These are phyloP conservation scores for Tephrocybe sp. DNA, from an alignment of 768 basidiomycete genomes.

Conservation along the genomic window DNA sequence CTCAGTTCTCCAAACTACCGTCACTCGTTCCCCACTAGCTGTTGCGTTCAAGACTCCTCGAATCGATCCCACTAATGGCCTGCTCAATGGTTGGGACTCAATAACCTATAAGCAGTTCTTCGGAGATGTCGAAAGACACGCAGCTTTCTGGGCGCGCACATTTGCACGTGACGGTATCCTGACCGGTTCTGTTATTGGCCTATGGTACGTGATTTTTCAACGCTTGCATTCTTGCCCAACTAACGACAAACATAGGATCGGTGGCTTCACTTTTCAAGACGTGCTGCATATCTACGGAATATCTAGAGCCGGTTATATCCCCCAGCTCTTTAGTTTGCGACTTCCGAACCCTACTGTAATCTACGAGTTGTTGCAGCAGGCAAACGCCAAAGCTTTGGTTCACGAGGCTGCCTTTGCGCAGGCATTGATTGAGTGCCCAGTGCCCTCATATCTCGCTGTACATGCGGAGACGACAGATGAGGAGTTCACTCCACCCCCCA, in stretches of 20 bases:
- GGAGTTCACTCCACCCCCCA: slow-evolving; percentile 36
- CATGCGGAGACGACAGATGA: slow-evolving; percentile 36
- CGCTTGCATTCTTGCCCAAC: background rate
- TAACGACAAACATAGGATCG: slow-evolving; percentile 48
- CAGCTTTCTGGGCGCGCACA: slow-evolving; percentile 60
- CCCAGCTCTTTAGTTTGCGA: slow-evolving; percentile 77
- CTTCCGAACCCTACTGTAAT: slow-evolving; percentile 72
- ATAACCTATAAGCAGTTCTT: slow-evolving; percentile 68
- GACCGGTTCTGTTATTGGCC: slow-evolving; percentile 61
- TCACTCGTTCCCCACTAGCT: slow-evolving; percentile 45
- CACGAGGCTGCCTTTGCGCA: slow-evolving; percentile 58
- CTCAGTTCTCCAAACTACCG: slow-evolving; percentile 58
- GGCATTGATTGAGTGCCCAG: slow-evolving; percentile 42
- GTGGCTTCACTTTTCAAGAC: slow-evolving; percentile 72
- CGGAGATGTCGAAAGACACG: slow-evolving; percentile 62
- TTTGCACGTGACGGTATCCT: slow-evolving; percentile 48
- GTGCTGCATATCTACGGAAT: slow-evolving; percentile 74
- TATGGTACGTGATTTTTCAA: slow-evolving; percentile 54
- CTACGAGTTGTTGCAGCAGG: slow-evolving; percentile 65
- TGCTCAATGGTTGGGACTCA: slow-evolving; percentile 53
- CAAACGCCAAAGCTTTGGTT: slow-evolving; percentile 63
- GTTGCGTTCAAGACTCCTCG: slow-evolving; percentile 64
- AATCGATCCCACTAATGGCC: slow-evolving; percentile 36
- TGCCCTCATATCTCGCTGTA: slow-evolving; percentile 49
- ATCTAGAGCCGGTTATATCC: slow-evolving; percentile 74